Evolutionary conservation across 768 basidiomycete species (phyloP).

Genomic region (Termitomyces sp.): DNA sequence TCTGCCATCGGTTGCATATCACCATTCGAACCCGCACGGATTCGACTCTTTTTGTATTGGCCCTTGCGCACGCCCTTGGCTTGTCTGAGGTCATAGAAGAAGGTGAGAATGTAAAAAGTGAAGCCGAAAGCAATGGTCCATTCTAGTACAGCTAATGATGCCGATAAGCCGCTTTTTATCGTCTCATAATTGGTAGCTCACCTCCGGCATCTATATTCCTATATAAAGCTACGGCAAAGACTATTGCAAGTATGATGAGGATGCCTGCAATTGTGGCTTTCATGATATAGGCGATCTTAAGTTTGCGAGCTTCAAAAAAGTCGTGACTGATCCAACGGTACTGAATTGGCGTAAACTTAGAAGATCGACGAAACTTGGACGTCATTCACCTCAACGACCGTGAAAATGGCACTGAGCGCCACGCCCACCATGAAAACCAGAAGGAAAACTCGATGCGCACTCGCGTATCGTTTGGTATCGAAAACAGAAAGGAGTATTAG

Average conservation of each 20-base stretch:
- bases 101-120: constrained; percentile 68
- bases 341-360: constrained; percentile 23
- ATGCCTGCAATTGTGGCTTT: constrained; percentile 56
- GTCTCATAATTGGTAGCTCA: constrained; percentile 9
- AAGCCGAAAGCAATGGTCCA: constrained; percentile 72
- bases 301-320: constrained; percentile 34
- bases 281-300: constrained; percentile 49
- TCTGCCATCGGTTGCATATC: background rate
- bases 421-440: constrained; percentile 73
- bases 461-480: constrained; percentile 52
- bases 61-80: constrained; percentile 47
- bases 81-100: constrained; percentile 64
- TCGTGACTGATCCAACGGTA: constrained; percentile 62
- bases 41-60: constrained; percentile 29
- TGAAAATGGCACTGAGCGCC: constrained; percentile 67
- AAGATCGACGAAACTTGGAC: background rate
- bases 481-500: constrained; percentile 67
- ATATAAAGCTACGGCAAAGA: constrained; percentile 51
- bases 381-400: constrained; percentile 50
- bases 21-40: constrained; percentile 10
- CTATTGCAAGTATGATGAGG: constrained; percentile 58
- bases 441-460: constrained; percentile 54
- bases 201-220: constrained; percentile 43
- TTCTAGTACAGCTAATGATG: constrained; percentile 52
- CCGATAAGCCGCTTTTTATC: background rate